Evolutionary conservation across 108 stramenopile species (phyloP).

Genomic region (Nannochloropsis gaditana): DNA sequence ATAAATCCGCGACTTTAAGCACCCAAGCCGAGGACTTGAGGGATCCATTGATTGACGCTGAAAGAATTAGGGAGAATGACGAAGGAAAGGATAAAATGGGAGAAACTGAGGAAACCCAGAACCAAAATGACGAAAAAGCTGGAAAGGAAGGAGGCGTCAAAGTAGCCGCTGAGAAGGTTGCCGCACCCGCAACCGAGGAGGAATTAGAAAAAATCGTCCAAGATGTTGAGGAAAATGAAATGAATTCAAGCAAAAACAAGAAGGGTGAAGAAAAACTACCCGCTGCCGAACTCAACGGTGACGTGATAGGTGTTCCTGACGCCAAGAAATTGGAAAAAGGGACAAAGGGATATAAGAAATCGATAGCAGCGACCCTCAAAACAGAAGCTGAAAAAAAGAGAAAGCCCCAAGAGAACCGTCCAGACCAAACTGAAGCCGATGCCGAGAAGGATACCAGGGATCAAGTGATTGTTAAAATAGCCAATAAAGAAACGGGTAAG

Average conservation of each 20-base stretch:
- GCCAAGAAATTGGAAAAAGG: too few relatives aligned
- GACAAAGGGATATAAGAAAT: neutral
- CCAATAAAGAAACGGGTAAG: neutral
- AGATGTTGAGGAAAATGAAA: neutral
- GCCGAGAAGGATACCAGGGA: too few relatives aligned
- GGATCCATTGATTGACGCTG: neutral
- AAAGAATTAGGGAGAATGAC: neutral
- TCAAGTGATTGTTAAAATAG: too few relatives aligned
- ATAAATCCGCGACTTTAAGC: too few relatives aligned
- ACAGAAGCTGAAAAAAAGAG: too few relatives aligned
- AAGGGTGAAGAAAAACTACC: too few relatives aligned
- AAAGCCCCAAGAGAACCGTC: too few relatives aligned
- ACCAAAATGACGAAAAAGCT: neutral
- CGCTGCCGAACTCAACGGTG: too few relatives aligned
- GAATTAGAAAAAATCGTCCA: neutral
- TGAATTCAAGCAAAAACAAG: too few relatives aligned
- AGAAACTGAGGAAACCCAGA: neutral
- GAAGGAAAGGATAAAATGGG: neutral
- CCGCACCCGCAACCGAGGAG: neutral
- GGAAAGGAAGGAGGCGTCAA: constrained; percentile 6
- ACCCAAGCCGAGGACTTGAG: too few relatives aligned
- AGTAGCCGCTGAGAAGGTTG: neutral
- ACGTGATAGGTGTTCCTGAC: too few relatives aligned
- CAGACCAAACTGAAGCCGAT: too few relatives aligned
- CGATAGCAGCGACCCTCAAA: neutral